Conservation (phyloP, 495 filamentous ascomycete species). For the Tuber borchii region DNA sequence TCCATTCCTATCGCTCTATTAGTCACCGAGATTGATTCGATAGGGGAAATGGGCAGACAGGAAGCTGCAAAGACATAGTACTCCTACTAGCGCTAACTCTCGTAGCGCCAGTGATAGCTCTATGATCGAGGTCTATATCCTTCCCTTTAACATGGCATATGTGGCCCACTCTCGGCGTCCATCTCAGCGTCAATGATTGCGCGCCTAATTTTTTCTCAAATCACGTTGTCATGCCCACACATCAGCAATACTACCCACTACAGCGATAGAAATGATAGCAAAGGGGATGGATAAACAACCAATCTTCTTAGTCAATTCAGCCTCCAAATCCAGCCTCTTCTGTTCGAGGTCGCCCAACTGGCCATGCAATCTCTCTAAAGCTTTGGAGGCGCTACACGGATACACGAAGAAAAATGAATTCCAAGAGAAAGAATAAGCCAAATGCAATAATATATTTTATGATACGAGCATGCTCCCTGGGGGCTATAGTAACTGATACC, state of each 20-base stretch:
- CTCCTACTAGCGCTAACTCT: slow-evolving; percentile 71
- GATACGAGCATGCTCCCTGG: slow-evolving; percentile 3
- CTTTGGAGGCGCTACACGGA: slow-evolving; percentile 54
- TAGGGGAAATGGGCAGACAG: slow-evolving; percentile 35
- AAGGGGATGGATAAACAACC: slow-evolving; percentile 38
- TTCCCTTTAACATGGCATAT: slow-evolving; percentile 86
- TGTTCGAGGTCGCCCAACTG: slow-evolving; percentile 53
- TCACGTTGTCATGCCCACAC: neutral
- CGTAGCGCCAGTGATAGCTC: slow-evolving; percentile 50
- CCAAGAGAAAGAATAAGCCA: slow-evolving; percentile 29
- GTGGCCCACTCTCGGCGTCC: slow-evolving; percentile 77
- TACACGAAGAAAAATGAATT: slow-evolving; percentile 14
- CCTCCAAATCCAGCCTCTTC: slow-evolving; percentile 55
- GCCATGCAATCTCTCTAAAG: slow-evolving; percentile 59
- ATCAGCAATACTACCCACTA: neutral
- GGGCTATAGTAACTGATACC: slow-evolving; percentile 19
- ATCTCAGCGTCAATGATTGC: slow-evolving; percentile 64
- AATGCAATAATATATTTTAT: slow-evolving; percentile 17
- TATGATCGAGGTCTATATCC: slow-evolving; percentile 51
- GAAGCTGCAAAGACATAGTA: slow-evolving; percentile 75
- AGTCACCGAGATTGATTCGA: slow-evolving; percentile 3
- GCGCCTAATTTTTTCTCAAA: slow-evolving; percentile 43
- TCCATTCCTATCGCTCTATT: slow-evolving; percentile 55
- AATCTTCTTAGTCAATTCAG: slow-evolving; percentile 52
- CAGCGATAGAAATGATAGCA: neutral